Base-by-base conservation (phyloP, 2,329 filamentous ascomycete genomes). In the Trichoderma endophyticum region DNA sequence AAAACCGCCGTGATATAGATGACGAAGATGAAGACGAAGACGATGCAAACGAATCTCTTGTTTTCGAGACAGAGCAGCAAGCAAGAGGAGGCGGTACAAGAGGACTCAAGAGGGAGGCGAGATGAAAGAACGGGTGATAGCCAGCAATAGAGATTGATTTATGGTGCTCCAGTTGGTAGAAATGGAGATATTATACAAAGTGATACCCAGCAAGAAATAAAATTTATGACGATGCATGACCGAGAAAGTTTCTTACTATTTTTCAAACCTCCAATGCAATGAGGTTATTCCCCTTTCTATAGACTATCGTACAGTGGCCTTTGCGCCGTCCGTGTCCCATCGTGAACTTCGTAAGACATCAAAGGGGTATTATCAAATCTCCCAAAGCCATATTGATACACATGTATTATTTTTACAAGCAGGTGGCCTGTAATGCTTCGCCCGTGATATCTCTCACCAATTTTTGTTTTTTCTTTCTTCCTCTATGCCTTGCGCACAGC, bases 401-500 rank as follows among this genome's bases (percentile, higher is more conserved):
- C 14, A 21, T 28, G 18, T n/a, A 21, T 59, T 54, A 6, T 54
- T 54, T 51, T 54, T 54, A 54, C 48, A 54, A 54, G n/a, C 48
- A 54, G 2, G 48, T 51, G 21, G 43, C 43, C 43, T 8, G 43
- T 48, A n/a, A 21, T 48, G 43, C 39, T 48, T 21, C 43, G n/a
- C 43, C 34, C 28, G 48, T n/a, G 15, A 6, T 6, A 51, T 32
- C 15, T 21, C 34, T 24, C 56, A 21, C 34, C 26, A 43, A 8
- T 15, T n/a, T 30, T 26, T 11, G 18, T 21, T 21, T 2, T 11
- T n/a, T 12, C 15, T 21, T 2, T 11, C 28, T 12, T 5, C 9
- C 9, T 18, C 26, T 39, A 65, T 18, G 77, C 78, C 75, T 82
- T 83, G 82, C 91, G 89, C 57, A 97, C 90, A 9, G 89, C 96